These are phyloP conservation scores for Elsinoe necatrix DNA, from an alignment of 2,329 filamentous ascomycete genomes.

Conservation along the genomic window DNA sequence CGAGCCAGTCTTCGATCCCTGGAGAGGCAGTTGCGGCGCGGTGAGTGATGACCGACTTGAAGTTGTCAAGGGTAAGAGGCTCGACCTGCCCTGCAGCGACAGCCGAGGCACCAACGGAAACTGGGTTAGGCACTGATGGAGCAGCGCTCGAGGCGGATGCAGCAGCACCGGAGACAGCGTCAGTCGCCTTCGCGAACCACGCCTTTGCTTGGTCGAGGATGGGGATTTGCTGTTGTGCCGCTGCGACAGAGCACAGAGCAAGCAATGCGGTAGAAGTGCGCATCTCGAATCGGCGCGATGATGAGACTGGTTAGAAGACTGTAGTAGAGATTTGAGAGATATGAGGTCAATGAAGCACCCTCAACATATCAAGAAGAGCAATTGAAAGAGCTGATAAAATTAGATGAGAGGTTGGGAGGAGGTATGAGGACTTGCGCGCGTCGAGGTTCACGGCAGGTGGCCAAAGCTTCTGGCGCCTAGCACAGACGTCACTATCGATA, in stretches of 20 bases:
- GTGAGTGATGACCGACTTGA: slow-evolving; percentile 59
- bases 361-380: neutral
- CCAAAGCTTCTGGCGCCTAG: slow-evolving; percentile 10
- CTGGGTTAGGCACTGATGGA: slow-evolving; percentile 36
- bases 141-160: slow-evolving; percentile 31
- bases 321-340: neutral
- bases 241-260: slow-evolving; percentile 42
- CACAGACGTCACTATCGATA: slow-evolving; percentile 8
- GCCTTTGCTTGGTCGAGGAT: slow-evolving; percentile 53
- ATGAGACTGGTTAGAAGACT: neutral
- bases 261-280: slow-evolving; percentile 46
- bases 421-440: neutral
- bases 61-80: slow-evolving; percentile 59
- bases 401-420: neutral
- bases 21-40: slow-evolving; percentile 49
- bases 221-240: slow-evolving; percentile 51
- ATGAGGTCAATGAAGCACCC: neutral
- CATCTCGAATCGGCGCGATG: slow-evolving; percentile 34
- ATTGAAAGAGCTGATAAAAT: neutral
- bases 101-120: slow-evolving; percentile 44
- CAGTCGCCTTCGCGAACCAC: slow-evolving; percentile 47
- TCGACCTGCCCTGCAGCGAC: slow-evolving; percentile 46
- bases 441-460: neutral
- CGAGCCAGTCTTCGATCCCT: slow-evolving; percentile 65
- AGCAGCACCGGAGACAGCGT: slow-evolving; percentile 39